Percentiles rank a stretch among this genome's conserved stretches.
Evolutionary conservation across 768 basidiomycete genomes (phyloP).

Genomic region (Pulveroboletus sp.): DNA sequence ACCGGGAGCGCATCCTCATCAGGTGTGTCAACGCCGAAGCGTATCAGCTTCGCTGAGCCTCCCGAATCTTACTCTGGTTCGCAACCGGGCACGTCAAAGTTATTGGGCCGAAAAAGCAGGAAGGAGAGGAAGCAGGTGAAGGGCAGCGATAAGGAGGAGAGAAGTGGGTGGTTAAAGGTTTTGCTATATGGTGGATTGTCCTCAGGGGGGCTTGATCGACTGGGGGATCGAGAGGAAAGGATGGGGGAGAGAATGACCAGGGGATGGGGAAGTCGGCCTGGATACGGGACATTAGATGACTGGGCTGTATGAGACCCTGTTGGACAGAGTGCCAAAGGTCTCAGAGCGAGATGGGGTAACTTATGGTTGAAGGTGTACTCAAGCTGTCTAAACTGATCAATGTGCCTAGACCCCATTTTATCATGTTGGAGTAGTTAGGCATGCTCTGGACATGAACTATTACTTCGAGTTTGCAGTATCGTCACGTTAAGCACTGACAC

Average conservation of each 20-base stretch:
- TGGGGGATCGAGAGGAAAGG: slow-evolving; percentile 41
- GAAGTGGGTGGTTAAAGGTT: slow-evolving; percentile 22
- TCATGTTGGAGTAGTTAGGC: background rate
- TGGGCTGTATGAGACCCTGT: slow-evolving; percentile 44
- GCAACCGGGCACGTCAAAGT: slow-evolving; percentile 32
- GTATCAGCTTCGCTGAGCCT: slow-evolving; percentile 74
- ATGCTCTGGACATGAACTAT: background rate
- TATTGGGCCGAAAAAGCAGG: slow-evolving; percentile 29
- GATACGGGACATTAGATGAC: slow-evolving; percentile 46
- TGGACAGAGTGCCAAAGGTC: background rate
- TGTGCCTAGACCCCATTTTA: too few species aligned
- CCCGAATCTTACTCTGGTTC: slow-evolving; percentile 59
- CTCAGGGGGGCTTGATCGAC: slow-evolving; percentile 19
- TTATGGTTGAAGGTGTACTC: slow-evolving; percentile 13
- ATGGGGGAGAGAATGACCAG: slow-evolving; percentile 51
- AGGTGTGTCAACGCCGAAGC: slow-evolving; percentile 58
- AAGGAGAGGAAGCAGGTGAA: slow-evolving; percentile 36
- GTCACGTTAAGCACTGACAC: background rate
- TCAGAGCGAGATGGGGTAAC: slow-evolving; percentile 6
- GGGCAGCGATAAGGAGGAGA: slow-evolving; percentile 27
- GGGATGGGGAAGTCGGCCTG: slow-evolving; percentile 44
- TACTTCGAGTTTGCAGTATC: background rate
- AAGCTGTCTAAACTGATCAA: slow-evolving; percentile 1
- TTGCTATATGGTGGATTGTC: slow-evolving; percentile 21
- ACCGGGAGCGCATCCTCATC: slow-evolving; percentile 44